phyloP scores from a whole-genome alignment of 2,329 filamentous ascomycete genomes.

The Drechslerella stenobrocha region DNA sequence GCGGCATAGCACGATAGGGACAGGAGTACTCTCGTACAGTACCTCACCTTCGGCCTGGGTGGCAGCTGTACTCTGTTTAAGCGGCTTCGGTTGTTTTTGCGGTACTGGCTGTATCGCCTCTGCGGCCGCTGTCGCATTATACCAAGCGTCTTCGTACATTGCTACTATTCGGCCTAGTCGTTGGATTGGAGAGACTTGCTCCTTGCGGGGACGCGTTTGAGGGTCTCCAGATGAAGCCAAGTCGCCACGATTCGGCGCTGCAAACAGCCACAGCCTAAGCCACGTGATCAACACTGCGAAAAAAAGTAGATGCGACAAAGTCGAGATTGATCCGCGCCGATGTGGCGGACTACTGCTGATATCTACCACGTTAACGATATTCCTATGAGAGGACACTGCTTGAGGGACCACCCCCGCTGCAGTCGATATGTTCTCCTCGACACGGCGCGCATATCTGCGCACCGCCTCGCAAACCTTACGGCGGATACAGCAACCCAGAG shows the following conservation, averaged over 20 bases:
- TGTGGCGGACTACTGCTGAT: too few species aligned
- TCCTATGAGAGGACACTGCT: too few species aligned
- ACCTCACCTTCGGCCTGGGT: slow-evolving; percentile 43
- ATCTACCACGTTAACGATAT: too few species aligned
- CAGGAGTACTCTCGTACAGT: slow-evolving; percentile 32
- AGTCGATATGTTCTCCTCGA: slow-evolving; percentile 30
- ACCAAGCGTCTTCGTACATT: slow-evolving; percentile 54
- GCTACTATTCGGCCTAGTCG: not conserved
- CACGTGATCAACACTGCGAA: slow-evolving; percentile 30
- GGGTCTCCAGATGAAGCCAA: slow-evolving; percentile 17
- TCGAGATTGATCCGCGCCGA: slow-evolving; percentile 2
- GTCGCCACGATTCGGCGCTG: slow-evolving; percentile 16
- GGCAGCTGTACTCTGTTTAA: slow-evolving; percentile 19
- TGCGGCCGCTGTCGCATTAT: slow-evolving; percentile 41
- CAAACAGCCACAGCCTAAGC: too few species aligned
- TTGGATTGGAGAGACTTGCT: not conserved
- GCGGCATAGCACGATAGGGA: too few species aligned
- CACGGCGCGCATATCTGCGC: slow-evolving; percentile 27
- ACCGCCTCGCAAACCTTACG: slow-evolving; percentile 22
- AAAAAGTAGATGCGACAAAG: slow-evolving; percentile 32
- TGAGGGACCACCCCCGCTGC: slow-evolving; percentile 5
- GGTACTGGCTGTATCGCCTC: slow-evolving; percentile 17
- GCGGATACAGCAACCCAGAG: slow-evolving; percentile 4
- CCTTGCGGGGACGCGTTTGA: not conserved
- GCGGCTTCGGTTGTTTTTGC: slow-evolving; percentile 14